Conservation (phyloP, 2,329 filamentous ascomycete species). For the Alternaria hordeiaustralica region DNA sequence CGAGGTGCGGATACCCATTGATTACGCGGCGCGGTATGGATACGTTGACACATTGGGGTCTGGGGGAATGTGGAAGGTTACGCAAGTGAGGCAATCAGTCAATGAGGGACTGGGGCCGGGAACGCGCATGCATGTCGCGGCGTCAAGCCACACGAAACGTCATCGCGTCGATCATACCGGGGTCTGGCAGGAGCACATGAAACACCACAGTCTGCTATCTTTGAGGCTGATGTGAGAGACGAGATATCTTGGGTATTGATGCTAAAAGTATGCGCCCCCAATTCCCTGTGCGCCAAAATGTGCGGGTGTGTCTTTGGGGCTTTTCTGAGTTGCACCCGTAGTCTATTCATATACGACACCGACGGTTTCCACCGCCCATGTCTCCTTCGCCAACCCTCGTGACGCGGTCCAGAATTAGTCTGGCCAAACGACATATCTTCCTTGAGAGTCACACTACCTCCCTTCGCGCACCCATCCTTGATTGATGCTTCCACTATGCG, state of each 20-base stretch:
- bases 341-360: constrained; percentile 8
- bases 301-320: background rate
- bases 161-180: constrained; percentile 28
- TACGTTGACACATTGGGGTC: constrained; percentile 11
- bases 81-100: constrained; percentile 17
- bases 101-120: constrained; percentile 16
- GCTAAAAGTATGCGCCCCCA: constrained; percentile 6
- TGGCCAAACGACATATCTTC: background rate
- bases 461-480: background rate
- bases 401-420: background rate
- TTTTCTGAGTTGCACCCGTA: background rate
- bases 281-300: background rate
- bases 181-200: constrained; percentile 1
- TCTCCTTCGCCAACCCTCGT: background rate
- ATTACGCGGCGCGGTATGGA: constrained; percentile 21
- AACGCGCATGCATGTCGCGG: constrained; percentile 25
- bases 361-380: constrained; percentile 1
- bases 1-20: constrained; percentile 33
- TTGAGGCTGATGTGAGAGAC: background rate
- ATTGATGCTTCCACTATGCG: background rate
- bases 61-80: constrained; percentile 1
- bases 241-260: constrained; percentile 6
- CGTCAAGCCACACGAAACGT: constrained; percentile 26
- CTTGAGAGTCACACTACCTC: background rate
- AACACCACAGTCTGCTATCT: background rate